Evolutionary conservation across 176 grass and related monocot genomes (phyloP).

Genomic region (Alloteropsis semialata): DNA sequence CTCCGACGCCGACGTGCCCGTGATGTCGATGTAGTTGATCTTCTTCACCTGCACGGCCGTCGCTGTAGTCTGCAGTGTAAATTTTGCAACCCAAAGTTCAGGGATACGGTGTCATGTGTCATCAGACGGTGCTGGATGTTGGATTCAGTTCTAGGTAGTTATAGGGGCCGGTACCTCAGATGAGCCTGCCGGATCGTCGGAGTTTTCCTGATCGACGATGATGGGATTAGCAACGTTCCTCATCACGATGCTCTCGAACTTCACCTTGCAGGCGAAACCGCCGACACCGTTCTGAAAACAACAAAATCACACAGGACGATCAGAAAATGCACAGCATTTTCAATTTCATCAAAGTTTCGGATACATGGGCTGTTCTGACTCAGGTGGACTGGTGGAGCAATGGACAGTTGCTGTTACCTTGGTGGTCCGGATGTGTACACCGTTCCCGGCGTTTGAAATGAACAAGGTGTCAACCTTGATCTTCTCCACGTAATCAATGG

Average conservation of each 20-base stretch:
- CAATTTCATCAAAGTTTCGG: not conserved
- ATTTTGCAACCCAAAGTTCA: not conserved
- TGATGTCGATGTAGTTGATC: constrained; percentile 44
- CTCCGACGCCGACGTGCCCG: constrained; percentile 40
- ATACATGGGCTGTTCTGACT: not conserved
- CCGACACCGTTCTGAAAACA: constrained; percentile 44
- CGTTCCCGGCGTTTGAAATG: constrained; percentile 61
- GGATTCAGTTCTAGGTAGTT: not conserved
- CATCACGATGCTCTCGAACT: constrained; percentile 61
- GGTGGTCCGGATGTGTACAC: constrained; percentile 64
- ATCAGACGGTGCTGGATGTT: not conserved
- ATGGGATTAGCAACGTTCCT: constrained; percentile 73
- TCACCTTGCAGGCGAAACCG: constrained; percentile 59
- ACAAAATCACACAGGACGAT: not conserved
- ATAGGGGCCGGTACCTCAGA: constrained; percentile 25
- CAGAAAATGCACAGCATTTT: not conserved
- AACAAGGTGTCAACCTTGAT: constrained; percentile 54
- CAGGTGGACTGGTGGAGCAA: constrained; percentile 1
- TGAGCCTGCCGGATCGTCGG: not conserved
- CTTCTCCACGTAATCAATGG: constrained; percentile 44
- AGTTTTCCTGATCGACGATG: constrained; percentile 54
- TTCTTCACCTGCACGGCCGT: constrained; percentile 17
- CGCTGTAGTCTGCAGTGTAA: not conserved
- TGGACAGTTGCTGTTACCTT: constrained; percentile 34
- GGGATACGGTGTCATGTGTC: not conserved